Percentiles rank a stretch among this genome's conserved stretches.
Conservation (phyloP, 2,329 filamentous ascomycete species). For the Hymenoscyphus occultus region DNA sequence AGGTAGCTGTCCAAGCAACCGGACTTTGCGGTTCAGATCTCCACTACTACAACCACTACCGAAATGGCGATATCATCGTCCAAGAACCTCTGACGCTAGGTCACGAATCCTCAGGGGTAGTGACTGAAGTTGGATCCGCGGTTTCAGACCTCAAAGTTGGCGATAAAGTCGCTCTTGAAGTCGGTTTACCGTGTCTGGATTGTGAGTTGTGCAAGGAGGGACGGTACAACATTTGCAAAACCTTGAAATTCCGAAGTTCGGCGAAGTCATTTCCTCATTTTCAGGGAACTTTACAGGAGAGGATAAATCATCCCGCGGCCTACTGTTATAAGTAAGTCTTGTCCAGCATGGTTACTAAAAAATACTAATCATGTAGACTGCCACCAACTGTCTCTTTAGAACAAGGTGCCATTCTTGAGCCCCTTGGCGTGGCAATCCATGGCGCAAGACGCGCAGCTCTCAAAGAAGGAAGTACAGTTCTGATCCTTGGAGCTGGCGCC, state of each 20-base stretch:
- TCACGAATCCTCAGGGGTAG: constrained; percentile 83
- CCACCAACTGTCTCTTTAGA: constrained; percentile 78
- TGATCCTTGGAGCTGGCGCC: constrained; percentile 89
- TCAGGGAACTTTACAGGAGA: constrained; percentile 36
- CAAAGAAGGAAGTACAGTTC: constrained; percentile 74
- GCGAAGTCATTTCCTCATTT: constrained; percentile 38
- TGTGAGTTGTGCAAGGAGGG: constrained; percentile 89
- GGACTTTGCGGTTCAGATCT: constrained; percentile 97
- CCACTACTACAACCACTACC: constrained; percentile 94
- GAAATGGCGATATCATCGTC: constrained; percentile 95
- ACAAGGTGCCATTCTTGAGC: constrained; percentile 86
- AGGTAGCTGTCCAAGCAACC: constrained; percentile 84
- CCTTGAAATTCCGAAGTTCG: constrained; percentile 37
- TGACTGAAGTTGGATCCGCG: constrained; percentile 76
- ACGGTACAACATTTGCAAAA: constrained; percentile 91
- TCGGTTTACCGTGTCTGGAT: constrained; percentile 83
- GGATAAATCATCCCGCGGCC: constrained; percentile 85
- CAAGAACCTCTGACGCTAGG: constrained; percentile 84
- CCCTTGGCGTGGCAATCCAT: constrained; percentile 83
- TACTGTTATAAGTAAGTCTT: constrained; percentile 78
- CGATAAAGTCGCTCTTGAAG: constrained; percentile 90
- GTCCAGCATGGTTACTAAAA: neutral
- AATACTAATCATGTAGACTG: constrained; percentile 26
- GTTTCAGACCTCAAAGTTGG: constrained; percentile 76
- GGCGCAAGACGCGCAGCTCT: constrained; percentile 80